Base-by-base conservation (phyloP, 108 stramenopile species). In the Pseudonitzschia delicatissima region DNA sequence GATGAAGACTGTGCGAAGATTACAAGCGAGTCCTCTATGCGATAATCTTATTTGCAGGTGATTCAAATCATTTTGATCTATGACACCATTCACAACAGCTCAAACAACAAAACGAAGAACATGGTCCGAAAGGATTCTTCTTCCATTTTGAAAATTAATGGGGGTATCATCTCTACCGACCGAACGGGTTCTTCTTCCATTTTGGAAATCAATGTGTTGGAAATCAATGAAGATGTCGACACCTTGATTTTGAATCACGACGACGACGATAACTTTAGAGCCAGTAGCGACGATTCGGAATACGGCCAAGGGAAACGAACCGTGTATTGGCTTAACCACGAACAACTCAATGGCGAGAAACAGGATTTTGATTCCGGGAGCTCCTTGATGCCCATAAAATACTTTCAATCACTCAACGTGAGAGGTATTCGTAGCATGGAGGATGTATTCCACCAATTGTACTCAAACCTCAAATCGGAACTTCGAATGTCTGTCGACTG, bases 401-500 rank as follows among this genome's bases (percentile, higher is more conserved):
- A 12, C 4, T 64, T 64, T 23, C 29, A 26, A 40, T 0, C 11
- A 31, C 25, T 64, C 2, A 64, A 48, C 32, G 26, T 33, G 20
- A 21, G 26, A 11, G 20, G 1, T 27, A 64, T 64, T 21, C 2
- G 2, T 4, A 45, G 7, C 29, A 17, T 64, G 5, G 63, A 64
- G 40, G 44, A 64, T 26, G 63, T 45, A 11, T 31, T 45, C 23
- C 31, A 32, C 27, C 23, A 45, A 13, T n/a, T 55, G 11, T 55
- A 15, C 17, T 55, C 25, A 50, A 20, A 52, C 17, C 29, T 31
- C 35, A 2, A 27, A 27, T 7, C 52, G 12, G 60, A 67, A 20
- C 39, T 65, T 25, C 72, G 73, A 21, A 70, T 75, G 82, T 68
- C 83, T 2, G 29, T 39, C 4, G 83, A 84, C 66, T 84, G 80